Conservation (phyloP, 2,329 filamentous ascomycete genomes). For the Venturia carpophila region DNA sequence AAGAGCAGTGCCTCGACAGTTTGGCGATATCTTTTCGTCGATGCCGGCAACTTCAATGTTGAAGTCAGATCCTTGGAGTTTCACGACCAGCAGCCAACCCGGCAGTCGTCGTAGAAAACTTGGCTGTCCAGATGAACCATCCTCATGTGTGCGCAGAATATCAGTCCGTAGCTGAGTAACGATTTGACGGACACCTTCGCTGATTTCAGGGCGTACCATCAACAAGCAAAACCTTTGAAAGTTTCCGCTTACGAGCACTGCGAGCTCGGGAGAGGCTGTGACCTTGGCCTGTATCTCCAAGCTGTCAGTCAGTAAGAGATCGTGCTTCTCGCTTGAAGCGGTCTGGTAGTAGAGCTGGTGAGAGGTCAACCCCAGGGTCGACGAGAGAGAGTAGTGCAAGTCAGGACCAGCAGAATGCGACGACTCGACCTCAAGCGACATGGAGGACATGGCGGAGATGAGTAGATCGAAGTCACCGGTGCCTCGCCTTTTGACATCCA, state of each 20-base stretch:
- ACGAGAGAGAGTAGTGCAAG: slow-evolving; percentile 76
- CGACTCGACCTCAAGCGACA: slow-evolving; percentile 88
- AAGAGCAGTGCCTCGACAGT: slow-evolving; percentile 73
- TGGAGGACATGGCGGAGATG: slow-evolving; percentile 88
- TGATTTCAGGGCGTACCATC: slow-evolving; percentile 87
- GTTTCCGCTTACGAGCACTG: slow-evolving; percentile 69
- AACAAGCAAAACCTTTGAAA: slow-evolving; percentile 83
- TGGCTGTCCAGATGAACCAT: slow-evolving; percentile 26
- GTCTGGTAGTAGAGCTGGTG: slow-evolving; percentile 95
- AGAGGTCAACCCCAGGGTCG: slow-evolving; percentile 73
- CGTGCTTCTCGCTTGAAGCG: slow-evolving; percentile 70
- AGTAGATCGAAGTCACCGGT: slow-evolving; percentile 87
- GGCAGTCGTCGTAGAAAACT: slow-evolving; percentile 67
- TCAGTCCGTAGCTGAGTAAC: slow-evolving; percentile 71
- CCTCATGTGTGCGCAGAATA: slow-evolving; percentile 44
- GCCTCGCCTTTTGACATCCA: slow-evolving; percentile 49
- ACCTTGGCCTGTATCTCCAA: slow-evolving; percentile 81
- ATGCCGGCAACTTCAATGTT: slow-evolving; percentile 85
- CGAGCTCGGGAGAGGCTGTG: slow-evolving; percentile 76
- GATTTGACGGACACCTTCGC: slow-evolving; percentile 84
- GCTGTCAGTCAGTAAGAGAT: slow-evolving; percentile 78
- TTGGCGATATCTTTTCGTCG: slow-evolving; percentile 72
- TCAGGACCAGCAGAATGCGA: slow-evolving; percentile 84
- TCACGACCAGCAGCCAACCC: slow-evolving; percentile 73
- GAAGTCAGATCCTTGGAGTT: slow-evolving; percentile 80